Base-by-base conservation (phyloP, 73 alveolate species). In the Paramecium octaurelia region DNA sequence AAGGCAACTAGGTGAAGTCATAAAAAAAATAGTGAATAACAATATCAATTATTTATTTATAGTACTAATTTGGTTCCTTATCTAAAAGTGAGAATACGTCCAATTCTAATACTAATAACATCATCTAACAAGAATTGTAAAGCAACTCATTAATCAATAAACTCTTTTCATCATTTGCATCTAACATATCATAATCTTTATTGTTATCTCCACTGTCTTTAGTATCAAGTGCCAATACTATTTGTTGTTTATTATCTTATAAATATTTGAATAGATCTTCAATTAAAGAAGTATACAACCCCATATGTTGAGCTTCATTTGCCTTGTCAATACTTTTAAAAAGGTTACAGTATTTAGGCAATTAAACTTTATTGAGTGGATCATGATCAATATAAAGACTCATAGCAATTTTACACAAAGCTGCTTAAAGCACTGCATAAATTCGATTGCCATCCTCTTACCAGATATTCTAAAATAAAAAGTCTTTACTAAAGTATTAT, bases 381-480 rank as follows among this genome's bases (percentile, higher is more conserved):
- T 89, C 80, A 89, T 89, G 94, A 71, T 89, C 94, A 21, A 89
- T 89, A 71, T 89, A 89, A 24, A 89, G 75, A 50, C 94, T 89
- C 94, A 89, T 89, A 18, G 94, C 94, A 27, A 89, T 77, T 42
- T 89, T 46, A 24, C 94, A 89, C 20, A 89, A 50, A 0, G 94
- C 80, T 43, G 92, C 88, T n/a, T 70, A 14, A 23, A 89, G 57
- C 14, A 48, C 80, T 70, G 34, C 23, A 69, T 89, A 77, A 42
- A 18, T 71, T 24, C 20, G 27, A 54, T 54, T 54, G 16, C 71
- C 85, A 31, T 89, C 34, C 6, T 77, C 86, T 24, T 64, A 64
- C 94, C 94, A 89, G 7, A 89, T 89, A 89, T 89, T 89, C 31
- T 54, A 6, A 64, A 89, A 73, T 46, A 89, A 44, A 18, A 70